Conservation (phyloP, 768 basidiomycete species). For the Tylopilus felleus region DNA sequence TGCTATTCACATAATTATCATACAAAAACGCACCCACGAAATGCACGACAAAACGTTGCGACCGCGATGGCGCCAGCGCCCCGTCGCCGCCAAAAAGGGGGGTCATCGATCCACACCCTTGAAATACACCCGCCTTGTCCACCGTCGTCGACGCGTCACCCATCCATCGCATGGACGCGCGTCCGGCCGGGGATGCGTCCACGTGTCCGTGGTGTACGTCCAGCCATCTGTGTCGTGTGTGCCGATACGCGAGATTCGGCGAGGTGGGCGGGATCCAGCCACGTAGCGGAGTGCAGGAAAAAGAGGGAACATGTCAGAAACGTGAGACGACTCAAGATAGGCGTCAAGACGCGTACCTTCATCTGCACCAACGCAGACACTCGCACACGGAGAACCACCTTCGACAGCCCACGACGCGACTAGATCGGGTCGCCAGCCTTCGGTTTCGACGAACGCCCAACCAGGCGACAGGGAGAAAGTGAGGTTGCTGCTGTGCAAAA, state of each 20-base stretch:
- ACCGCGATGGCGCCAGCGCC: background rate
- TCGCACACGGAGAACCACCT: background rate
- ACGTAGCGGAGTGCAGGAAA: background rate
- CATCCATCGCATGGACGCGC: slow-evolving; percentile 42
- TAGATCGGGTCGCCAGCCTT: slow-evolving; percentile 73
- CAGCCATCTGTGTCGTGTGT: slow-evolving; percentile 47
- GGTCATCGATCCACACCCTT: slow-evolving; percentile 1
- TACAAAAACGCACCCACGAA: background rate
- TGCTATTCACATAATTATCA: background rate
- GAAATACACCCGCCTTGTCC: slow-evolving; percentile 63
- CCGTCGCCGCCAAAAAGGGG: background rate
- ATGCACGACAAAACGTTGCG: background rate
- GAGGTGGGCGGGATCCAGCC: background rate
- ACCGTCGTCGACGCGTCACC: slow-evolving; percentile 65
- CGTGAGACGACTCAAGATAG: background rate
- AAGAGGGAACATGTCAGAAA: background rate
- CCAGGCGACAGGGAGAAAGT: slow-evolving; percentile 73
- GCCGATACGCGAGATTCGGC: no score
- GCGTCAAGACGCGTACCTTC: slow-evolving; percentile 14
- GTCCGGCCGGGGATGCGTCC: slow-evolving; percentile 49
- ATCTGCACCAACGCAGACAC: slow-evolving; percentile 23
- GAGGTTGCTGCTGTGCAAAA: slow-evolving; percentile 64
- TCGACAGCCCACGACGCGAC: slow-evolving; percentile 51
- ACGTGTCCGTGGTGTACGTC: slow-evolving; percentile 78
- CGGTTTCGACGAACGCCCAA: slow-evolving; percentile 73